Evolutionary conservation across 306 rosid species (phyloP).

Genomic region (Fagus sylvatica): DNA sequence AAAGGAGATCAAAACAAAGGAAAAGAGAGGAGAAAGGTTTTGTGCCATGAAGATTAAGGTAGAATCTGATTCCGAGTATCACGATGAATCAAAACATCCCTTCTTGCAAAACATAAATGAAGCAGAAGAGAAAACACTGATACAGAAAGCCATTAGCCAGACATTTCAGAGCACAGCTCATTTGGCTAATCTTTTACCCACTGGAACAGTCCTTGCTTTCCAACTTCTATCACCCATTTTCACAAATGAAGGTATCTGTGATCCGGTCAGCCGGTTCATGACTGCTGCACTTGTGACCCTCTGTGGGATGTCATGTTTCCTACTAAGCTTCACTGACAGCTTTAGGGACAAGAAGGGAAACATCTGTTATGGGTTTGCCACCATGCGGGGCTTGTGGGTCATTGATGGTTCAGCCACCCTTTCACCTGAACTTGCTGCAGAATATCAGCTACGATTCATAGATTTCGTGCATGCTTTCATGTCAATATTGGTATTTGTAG

Average conservation of each 20-base stretch:
- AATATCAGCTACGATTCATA: conserved; percentile 43
- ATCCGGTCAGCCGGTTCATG: conserved; percentile 42
- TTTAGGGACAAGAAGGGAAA: conserved; percentile 60
- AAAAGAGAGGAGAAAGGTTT: too few relatives aligned
- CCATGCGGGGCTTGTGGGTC: conserved; percentile 58
- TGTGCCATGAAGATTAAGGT: conserved; percentile 65
- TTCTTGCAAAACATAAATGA: conserved; percentile 18
- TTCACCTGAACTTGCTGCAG: conserved; percentile 40
- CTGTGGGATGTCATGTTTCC: conserved; percentile 54
- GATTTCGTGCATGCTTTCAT: conserved; percentile 67
- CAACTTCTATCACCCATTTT: conserved; percentile 80
- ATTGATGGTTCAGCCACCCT: conserved; percentile 32
- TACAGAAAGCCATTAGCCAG: too few relatives aligned
- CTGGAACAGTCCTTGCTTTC: conserved; percentile 83
- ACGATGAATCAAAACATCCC: conserved; percentile 38
- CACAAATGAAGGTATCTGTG: conserved; percentile 68
- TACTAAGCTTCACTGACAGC: conserved; percentile 69
- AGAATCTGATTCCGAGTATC: conserved; percentile 21
- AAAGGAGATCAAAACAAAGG: too few relatives aligned
- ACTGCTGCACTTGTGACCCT: conserved; percentile 43
- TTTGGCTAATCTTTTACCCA: conserved; percentile 54
- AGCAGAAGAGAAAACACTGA: too few relatives aligned
- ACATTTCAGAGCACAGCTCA: too few relatives aligned
- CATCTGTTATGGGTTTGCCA: conserved; percentile 70
- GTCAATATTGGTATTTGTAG: conserved; percentile 65